Evolutionary conservation across 495 filamentous ascomycete species (phyloP), one percentile per base, ranked within the genome.

Genomic region (Aspergillus mulundensis): DNA sequence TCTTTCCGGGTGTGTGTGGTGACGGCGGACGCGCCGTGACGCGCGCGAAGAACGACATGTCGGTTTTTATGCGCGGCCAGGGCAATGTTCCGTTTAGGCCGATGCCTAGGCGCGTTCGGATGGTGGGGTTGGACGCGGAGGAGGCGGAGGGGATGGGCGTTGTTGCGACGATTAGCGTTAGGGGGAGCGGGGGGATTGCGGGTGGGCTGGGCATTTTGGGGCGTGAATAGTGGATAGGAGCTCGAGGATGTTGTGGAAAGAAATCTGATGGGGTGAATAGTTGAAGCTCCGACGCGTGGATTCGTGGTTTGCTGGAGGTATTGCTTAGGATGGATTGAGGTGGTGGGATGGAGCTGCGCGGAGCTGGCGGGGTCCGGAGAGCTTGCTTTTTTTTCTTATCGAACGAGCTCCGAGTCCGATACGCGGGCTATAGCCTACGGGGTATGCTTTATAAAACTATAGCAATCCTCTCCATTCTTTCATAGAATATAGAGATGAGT

Each of bases 41-140:
- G 48, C 92, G 86, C 19, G 90, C 89, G 66, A 98, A 98, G 73
- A 96, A 96, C 36, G 80, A 82, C 89, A 98, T 95, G 73, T 98
- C 94, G 36, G 83, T 75, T 69, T 87, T 90, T 14, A 97, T 83
- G 21, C 83, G 82, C 0, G 87, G 90, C 94, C 94, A 98, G 28
- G 94, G 94, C 24, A 98, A 82, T 14, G 79, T 80, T 54, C 90
- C 90, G 48, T 80, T 79, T 54, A 80, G 79, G 54, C 94, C 94
- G 69, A 97, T 97, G 63, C 93, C 94, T 72, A 96, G 89, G 59
- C 77, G 77, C 38, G 25, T 57, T n/a, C 80, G 81, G 4, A 15
- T 41, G 12, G 50, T 52, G 42, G 36, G 77, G 78, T 39, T n/a
- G n/a, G n/a, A n/a, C 23, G 32, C 48, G 12, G 91, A 74, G 34